phyloP scores from a whole-genome alignment of 2,329 filamentous ascomycete species.

The Botryotinia calthae region DNA sequence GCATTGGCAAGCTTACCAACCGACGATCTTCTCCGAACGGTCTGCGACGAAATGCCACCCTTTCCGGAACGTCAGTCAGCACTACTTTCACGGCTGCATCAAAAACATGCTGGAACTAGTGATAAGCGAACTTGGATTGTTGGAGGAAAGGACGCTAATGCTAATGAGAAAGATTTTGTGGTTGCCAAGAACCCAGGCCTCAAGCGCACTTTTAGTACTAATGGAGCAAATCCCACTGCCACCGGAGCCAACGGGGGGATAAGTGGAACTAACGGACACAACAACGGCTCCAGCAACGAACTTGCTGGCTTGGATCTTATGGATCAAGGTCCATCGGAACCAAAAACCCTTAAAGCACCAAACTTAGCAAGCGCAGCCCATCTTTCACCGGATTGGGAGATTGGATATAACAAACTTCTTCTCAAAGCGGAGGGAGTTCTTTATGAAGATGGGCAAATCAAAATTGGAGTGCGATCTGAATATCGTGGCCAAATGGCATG shows the following conservation, averaged over 20 bases:
- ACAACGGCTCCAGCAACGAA: constrained; percentile 52
- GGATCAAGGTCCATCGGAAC: constrained; percentile 54
- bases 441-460: constrained; percentile 92
- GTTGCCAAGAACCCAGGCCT: constrained; percentile 78
- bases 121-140: constrained; percentile 97
- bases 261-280: constrained; percentile 52
- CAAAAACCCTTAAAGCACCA: constrained; percentile 61
- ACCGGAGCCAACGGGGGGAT: constrained; percentile 47
- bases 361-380: constrained; percentile 92
- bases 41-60: constrained; percentile 98
- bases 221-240: constrained; percentile 40
- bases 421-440: constrained; percentile 80
- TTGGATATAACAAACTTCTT: constrained; percentile 80
- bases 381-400: constrained; percentile 91
- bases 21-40: constrained; percentile 86
- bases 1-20: constrained; percentile 80
- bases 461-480: constrained; percentile 88
- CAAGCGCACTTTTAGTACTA: constrained; percentile 79
- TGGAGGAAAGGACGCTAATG: constrained; percentile 92
- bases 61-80: constrained; percentile 95
- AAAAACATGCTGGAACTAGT: constrained; percentile 88
- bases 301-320: constrained; percentile 81
- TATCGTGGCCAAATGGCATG: constrained; percentile 95
- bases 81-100: constrained; percentile 84
- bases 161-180: constrained; percentile 73